Conservation (phyloP, 2,329 filamentous ascomycete species). For the Verticillium alfalfae region DNA sequence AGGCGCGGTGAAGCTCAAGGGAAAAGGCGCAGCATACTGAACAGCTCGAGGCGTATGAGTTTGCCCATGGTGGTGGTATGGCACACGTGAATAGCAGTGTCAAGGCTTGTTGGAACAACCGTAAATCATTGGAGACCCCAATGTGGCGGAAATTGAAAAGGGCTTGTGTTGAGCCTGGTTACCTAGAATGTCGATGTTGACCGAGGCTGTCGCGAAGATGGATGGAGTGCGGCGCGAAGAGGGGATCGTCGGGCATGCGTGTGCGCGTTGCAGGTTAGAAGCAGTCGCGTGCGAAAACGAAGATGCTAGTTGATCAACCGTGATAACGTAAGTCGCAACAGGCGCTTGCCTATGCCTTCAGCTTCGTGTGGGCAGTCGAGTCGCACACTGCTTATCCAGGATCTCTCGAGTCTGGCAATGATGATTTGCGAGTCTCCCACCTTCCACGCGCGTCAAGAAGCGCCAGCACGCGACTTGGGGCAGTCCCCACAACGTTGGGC, state of each 20-base stretch:
- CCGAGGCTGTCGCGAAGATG: not conserved
- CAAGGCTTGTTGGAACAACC: not conserved
- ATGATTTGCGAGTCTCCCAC: too few species aligned
- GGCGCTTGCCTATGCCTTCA: too few species aligned
- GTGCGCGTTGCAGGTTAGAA: not conserved
- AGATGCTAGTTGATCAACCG: not conserved
- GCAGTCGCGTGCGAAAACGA: not conserved
- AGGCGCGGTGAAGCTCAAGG: not conserved
- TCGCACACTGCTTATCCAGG: too few species aligned
- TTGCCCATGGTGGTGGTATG: conserved; percentile 74
- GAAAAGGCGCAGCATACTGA: conserved; percentile 55
- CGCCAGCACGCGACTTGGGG: too few species aligned
- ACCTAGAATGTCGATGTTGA: not conserved
- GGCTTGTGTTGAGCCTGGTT: not conserved
- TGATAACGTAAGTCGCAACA: too few species aligned
- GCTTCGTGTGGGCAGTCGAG: too few species aligned
- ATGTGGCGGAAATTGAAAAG: not conserved
- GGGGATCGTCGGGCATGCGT: not conserved
- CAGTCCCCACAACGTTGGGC: too few species aligned
- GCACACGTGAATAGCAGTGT: not conserved
- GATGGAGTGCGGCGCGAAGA: not conserved
- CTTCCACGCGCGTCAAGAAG: too few species aligned
- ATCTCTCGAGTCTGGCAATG: too few species aligned
- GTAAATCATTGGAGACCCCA: not conserved
- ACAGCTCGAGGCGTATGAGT: conserved; percentile 88